Percentiles rank a stretch among this genome's conserved stretches.
Evolutionary conservation across 202 grass and related monocot genomes (phyloP).

Genomic region (Zoysia matrella): DNA sequence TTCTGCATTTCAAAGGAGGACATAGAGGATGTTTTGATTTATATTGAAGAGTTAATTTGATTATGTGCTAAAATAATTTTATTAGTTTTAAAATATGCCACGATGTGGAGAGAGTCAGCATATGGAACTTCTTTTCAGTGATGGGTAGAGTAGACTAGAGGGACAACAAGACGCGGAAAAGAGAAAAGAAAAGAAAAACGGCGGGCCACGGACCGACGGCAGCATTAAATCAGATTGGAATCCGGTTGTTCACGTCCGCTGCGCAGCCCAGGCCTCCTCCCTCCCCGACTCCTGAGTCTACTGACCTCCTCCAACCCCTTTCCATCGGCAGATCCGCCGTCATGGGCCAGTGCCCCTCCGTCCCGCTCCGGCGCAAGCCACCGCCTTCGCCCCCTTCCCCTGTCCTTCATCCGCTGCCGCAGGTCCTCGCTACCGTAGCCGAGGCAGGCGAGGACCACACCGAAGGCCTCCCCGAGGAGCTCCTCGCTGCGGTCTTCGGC

Average conservation of each 20-base stretch:
- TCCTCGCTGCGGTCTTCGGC: constrained; percentile 61
- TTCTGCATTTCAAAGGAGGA: no score
- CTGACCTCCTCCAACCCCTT: neutral
- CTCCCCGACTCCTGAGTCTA: neutral
- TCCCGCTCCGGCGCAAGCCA: neutral
- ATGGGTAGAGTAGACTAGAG: no score
- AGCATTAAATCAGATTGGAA: constrained; percentile 59
- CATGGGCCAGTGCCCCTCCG: constrained; percentile 85
- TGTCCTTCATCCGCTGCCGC: neutral
- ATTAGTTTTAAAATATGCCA: no score
- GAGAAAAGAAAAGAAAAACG: neutral
- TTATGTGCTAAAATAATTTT: no score
- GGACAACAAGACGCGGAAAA: neutral
- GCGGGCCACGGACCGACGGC: neutral
- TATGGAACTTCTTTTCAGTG: no score
- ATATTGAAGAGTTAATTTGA: no score
- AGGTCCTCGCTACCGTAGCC: neutral
- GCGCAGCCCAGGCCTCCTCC: neutral
- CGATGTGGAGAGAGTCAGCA: no score
- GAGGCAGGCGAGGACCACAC: constrained; percentile 58
- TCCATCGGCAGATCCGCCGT: constrained; percentile 28
- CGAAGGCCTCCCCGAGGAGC: constrained; percentile 74
- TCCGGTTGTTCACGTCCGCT: constrained; percentile 27
- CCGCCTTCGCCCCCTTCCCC: neutral
- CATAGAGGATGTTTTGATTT: no score